Base-by-base conservation (phyloP, 2,329 filamentous ascomycete species). In the Monilinia fructigena region DNA sequence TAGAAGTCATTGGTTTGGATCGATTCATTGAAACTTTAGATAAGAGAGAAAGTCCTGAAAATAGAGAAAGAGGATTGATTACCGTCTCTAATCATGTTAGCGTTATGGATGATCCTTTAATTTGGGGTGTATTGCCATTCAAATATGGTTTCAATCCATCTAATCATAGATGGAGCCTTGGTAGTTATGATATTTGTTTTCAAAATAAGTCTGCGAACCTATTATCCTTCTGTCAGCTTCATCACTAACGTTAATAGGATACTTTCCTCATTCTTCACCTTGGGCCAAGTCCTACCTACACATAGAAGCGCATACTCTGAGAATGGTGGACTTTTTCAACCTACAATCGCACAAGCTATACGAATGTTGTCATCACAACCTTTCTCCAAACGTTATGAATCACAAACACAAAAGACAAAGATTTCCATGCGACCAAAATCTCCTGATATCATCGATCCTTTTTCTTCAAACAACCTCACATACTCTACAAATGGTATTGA, bases 101-200 rank as follows among this genome's bases (percentile, higher is more conserved):
- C 77, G 89, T 96, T 67, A 80, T 98, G 73, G 95, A 99, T 79
- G 95, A 99, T 79, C 95, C 95, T 35, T 80, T 98, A 67, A 88
- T 97, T 72, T 99, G 94, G 94, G 95, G 94, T 23, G 86, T 92
- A 47, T 80, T 99, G 4, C 95, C 95, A 1, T 77, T 91, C 55
- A 83, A 85, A 60, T 92, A 95, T 75, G 81, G 86, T 70, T 87
- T 90, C 74, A 86, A 88, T 67, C 86, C 90, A 26, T 82, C 84
- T 66, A 95, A 93, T 75, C 83, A 93, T 74, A 87, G 95, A 76
- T 98, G 93, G 92, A 87, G 89, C 12, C 84, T 99, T 65, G 95
- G 92, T 31, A 96, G 93, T 74, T 92, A 97, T 77, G 95, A 99
- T 78, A 93, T 99, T 68, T 97, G 93, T 79, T 99, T 96, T 78